Evolutionary conservation across 257 asterid species (phyloP).

Genomic region (Parsonsia alboflavescens): DNA sequence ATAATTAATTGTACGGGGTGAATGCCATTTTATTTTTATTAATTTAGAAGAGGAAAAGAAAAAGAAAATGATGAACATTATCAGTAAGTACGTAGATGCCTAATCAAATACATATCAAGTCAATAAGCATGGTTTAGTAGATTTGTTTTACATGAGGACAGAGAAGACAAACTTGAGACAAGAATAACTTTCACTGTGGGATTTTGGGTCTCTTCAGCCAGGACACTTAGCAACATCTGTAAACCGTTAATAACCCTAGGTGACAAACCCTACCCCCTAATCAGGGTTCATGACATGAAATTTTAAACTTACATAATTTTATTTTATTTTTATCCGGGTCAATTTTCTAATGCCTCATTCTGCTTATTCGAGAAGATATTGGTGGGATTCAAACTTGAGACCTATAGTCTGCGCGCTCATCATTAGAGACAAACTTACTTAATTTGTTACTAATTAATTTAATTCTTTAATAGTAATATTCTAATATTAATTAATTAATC

Average conservation of each 20-base stretch:
- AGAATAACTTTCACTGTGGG: constrained; percentile 7
- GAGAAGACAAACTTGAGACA: constrained; percentile 20
- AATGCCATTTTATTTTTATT: not conserved
- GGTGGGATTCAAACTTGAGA: no score
- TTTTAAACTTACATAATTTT: not conserved
- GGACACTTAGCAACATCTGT: not conserved
- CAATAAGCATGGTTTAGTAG: constrained; percentile 14
- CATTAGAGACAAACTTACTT: not conserved
- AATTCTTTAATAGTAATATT: not conserved
- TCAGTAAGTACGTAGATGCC: not conserved
- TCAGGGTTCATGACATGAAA: not conserved
- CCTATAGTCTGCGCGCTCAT: no score
- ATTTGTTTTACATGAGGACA: constrained; percentile 23
- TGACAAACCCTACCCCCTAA: constrained; percentile 3
- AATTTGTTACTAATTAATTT: not conserved
- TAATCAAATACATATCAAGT: constrained; percentile 3
- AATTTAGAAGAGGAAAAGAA: not conserved
- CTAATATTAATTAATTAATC: not conserved
- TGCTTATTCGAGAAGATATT: no score
- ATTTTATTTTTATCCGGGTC: no score
- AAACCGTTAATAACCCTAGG: constrained; percentile 8
- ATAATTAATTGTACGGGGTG: no score
- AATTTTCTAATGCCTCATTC: no score
- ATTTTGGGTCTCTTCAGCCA: constrained; percentile 2
- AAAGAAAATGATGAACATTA: not conserved